Percentiles rank a stretch among this genome's conserved stretches.
Conservation (phyloP, 2,329 filamentous ascomycete species). For the Fusarium beomiforme region DNA sequence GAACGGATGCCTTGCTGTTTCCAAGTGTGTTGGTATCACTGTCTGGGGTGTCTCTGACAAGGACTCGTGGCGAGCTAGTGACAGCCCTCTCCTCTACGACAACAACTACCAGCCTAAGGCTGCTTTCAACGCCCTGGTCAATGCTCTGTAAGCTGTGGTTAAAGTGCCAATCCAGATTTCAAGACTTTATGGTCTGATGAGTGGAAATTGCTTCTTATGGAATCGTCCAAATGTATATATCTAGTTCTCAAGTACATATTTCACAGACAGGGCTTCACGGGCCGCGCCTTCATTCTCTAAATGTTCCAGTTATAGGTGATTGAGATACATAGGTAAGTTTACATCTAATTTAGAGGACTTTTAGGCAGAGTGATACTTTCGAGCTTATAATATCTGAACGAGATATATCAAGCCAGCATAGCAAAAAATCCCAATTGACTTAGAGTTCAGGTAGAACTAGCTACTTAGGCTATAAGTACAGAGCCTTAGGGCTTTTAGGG, state of each 20-base stretch:
- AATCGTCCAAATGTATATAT: not conserved
- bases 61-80: constrained; percentile 46
- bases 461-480: no score
- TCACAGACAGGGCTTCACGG: not conserved
- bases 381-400: no score
- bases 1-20: constrained; percentile 66
- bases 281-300: not conserved
- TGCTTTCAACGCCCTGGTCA: constrained; percentile 55
- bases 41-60: constrained; percentile 66
- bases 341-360: no score
- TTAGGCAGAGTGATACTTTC: no score
- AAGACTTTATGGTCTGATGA: no score
- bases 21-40: constrained; percentile 73
- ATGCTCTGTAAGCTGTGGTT: not conserved
- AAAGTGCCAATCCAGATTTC: accelerated
- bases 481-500: no score
- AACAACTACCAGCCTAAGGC: constrained; percentile 60
- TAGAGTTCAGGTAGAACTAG: no score
- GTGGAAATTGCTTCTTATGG: not conserved
- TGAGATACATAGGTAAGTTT: no score
- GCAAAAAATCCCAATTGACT: no score
- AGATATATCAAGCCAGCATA: no score
- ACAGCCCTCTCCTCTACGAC: constrained; percentile 65
- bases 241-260: not conserved
- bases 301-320: accelerated